A percentile compares a stretch with the other conserved stretches of the same genome.
Conservation (phyloP, 768 basidiomycete species). For the Leccinum variicolor region DNA sequence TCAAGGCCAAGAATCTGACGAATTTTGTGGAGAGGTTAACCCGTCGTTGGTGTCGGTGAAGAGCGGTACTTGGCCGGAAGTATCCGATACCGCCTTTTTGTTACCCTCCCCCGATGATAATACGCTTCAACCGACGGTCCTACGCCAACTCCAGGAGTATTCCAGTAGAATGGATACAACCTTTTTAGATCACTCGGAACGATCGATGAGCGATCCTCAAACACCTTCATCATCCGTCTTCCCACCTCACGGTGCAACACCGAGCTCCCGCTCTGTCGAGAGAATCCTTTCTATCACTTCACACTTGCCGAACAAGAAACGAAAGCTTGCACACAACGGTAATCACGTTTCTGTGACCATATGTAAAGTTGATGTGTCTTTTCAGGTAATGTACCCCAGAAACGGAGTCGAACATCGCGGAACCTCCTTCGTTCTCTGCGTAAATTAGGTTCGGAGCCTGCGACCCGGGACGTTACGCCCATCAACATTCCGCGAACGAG, state of each 20-base stretch:
- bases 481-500: slow-evolving; percentile 13
- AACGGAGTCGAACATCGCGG: slow-evolving; percentile 21
- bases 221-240: neutral
- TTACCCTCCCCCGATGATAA: slow-evolving; percentile 1
- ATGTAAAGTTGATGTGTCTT: slow-evolving; percentile 5
- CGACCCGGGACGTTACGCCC: slow-evolving; percentile 20
- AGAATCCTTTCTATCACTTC: neutral
- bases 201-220: neutral
- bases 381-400: slow-evolving; percentile 17
- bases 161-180: slow-evolving; percentile 4
- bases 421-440: slow-evolving; percentile 10
- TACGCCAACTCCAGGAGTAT: slow-evolving; percentile 19
- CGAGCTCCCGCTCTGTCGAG: neutral
- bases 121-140: slow-evolving; percentile 1
- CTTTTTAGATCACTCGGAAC: neutral
- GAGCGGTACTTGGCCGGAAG: neutral
- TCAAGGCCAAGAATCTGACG: slow-evolving; percentile 8
- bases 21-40: slow-evolving; percentile 23
- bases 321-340: slow-evolving; percentile 8
- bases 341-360: neutral
- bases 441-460: slow-evolving; percentile 30
- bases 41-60: neutral
- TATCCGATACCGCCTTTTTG: slow-evolving; percentile 4
- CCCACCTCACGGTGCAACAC: neutral
- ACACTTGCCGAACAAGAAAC: slow-evolving; percentile 4